Percentiles rank a stretch among this genome's conserved stretches.
Evolutionary conservation across 2,329 filamentous ascomycete species (phyloP).

Genomic region (Cytospora paraplurivora): DNA sequence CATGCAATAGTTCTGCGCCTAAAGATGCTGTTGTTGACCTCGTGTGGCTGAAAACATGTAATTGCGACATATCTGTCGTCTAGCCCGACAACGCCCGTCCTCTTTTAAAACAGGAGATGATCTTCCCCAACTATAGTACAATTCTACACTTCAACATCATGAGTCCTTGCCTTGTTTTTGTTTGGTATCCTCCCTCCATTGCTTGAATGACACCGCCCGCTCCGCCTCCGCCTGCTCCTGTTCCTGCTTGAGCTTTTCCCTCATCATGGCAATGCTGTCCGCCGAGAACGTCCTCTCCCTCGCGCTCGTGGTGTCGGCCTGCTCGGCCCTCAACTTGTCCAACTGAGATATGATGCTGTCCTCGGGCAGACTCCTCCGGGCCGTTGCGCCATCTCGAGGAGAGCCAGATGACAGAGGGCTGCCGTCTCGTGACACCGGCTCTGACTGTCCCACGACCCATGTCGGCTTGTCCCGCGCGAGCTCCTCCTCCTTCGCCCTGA

Average conservation of each 20-base stretch:
- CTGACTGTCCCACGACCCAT: conserved; percentile 49
- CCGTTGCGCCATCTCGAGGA: neutral
- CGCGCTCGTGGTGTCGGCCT: neutral
- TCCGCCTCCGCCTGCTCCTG: neutral
- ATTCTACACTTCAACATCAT: neutral
- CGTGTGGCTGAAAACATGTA: neutral
- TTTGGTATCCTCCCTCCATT: conserved; percentile 24
- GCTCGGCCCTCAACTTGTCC: neutral
- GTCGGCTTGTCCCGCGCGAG: conserved; percentile 51
- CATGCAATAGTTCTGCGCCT: too few species aligned
- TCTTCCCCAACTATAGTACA: conserved; percentile 12
- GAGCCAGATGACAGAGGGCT: neutral
- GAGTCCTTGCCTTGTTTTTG: neutral
- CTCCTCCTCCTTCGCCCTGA: conserved; percentile 57
- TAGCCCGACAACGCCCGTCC: neutral
- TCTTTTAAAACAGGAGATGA: conserved; percentile 1
- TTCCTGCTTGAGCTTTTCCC: neutral
- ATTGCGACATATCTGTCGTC: neutral
- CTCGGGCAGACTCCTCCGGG: neutral
- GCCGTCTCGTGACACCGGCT: conserved; percentile 31
- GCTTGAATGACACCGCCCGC: conserved; percentile 18
- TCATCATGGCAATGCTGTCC: neutral
- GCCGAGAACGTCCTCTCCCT: neutral
- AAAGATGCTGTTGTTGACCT: neutral
- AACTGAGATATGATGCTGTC: neutral